Evolutionary conservation across 1,284 basidiomycete genomes (phyloP).

Genomic region (Gastroboletus turbinatus): DNA sequence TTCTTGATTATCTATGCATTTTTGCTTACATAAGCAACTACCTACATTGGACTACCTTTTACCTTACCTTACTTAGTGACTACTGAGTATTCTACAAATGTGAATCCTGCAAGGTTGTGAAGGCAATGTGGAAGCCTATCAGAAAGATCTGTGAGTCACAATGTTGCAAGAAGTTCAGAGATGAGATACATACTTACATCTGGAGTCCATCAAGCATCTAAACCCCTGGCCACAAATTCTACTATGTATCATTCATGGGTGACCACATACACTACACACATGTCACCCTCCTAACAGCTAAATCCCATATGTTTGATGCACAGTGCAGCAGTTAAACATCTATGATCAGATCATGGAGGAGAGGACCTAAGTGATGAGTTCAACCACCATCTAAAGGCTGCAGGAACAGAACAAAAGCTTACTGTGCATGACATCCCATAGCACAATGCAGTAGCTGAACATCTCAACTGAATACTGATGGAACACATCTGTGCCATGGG

Average conservation of each 20-base stretch:
- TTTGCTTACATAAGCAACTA: too few relatives aligned
- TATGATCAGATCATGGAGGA: background rate
- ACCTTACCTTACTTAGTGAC: too few relatives aligned
- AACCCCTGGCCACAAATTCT: background rate
- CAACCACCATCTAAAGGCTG: background rate
- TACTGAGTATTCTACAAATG: too few relatives aligned
- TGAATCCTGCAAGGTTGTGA: background rate
- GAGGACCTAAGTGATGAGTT: background rate
- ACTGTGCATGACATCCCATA: too few relatives aligned
- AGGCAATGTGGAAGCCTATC: background rate
- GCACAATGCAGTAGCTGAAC: background rate
- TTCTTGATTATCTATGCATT: too few relatives aligned
- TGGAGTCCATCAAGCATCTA: background rate
- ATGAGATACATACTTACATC: background rate
- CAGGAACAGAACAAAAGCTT: background rate
- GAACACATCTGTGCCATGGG: too few relatives aligned
- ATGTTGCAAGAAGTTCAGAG: fast-evolving
- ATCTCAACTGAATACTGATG: background rate
- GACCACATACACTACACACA: background rate
- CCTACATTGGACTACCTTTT: too few relatives aligned
- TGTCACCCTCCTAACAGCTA: background rate
- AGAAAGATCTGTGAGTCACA: background rate
- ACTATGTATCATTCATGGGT: background rate
- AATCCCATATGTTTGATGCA: background rate
- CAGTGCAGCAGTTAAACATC: background rate